A percentile compares a stretch with the other conserved stretches of the same genome.
phyloP scores from a whole-genome alignment of 495 filamentous ascomycete genomes.

The Annulohypoxylon nitens region DNA sequence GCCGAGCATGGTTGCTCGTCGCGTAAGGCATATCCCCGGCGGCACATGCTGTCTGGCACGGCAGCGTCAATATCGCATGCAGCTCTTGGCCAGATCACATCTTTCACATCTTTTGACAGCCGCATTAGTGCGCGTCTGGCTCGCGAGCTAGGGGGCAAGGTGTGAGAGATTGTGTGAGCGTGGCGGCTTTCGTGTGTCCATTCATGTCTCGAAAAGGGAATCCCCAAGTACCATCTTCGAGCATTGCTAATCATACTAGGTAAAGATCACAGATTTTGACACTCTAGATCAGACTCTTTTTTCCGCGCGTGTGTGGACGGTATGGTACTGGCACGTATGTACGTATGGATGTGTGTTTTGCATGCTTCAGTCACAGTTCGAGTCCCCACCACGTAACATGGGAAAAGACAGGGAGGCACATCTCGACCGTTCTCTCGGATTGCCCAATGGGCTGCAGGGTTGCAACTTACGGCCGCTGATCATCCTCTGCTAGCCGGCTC shows the following conservation, averaged over 20 bases:
- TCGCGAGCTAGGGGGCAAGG: neutral
- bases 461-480: conserved; percentile 26
- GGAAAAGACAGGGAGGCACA: conserved; percentile 5
- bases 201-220: conserved; percentile 35
- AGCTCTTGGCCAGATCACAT: conserved; percentile 49
- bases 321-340: neutral
- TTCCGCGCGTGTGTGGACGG: neutral
- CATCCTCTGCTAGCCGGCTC: conserved; percentile 43
- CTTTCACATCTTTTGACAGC: conserved; percentile 44
- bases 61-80: conserved; percentile 45
- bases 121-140: conserved; percentile 41
- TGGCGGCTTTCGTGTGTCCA: conserved; percentile 7
- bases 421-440: conserved; percentile 39
- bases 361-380: conserved; percentile 9
- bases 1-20: conserved; percentile 36
- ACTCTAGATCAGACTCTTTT: conserved; percentile 26
- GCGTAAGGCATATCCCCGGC: conserved; percentile 38
- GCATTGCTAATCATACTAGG: neutral
- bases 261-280: conserved; percentile 28
- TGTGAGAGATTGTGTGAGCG: neutral
- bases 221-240: conserved; percentile 15
- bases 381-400: conserved; percentile 30
- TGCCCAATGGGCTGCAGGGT: conserved; percentile 30
- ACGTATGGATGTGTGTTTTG: neutral
- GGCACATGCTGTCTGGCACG: conserved; percentile 34